Conservation (phyloP, 352 stramenopile species). For the Globisporangium acanthophoron region DNA sequence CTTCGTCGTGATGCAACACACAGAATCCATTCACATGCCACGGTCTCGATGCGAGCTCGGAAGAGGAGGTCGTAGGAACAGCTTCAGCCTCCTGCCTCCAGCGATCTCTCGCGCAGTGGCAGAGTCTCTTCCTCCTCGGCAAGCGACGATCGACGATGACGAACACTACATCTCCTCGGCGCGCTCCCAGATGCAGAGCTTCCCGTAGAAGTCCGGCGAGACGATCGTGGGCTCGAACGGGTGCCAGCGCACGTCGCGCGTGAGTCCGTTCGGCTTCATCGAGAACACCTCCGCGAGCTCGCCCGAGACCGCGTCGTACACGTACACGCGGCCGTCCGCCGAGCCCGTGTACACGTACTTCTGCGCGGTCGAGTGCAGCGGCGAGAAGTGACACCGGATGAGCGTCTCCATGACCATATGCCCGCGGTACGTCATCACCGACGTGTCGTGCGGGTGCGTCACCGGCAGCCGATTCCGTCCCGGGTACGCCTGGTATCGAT, state of each 20-base stretch:
- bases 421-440: constrained; percentile 82
- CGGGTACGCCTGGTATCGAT: constrained; percentile 76
- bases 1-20: no score
- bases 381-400: constrained; percentile 83
- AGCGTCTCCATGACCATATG: constrained; percentile 80
- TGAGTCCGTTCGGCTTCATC: constrained; percentile 75
- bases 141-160: no score
- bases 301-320: constrained; percentile 73
- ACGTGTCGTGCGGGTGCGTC: constrained; percentile 66
- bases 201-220: constrained; percentile 83
- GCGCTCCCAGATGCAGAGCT: constrained; percentile 79
- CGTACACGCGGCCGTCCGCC: constrained; percentile 76
- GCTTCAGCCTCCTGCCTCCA: no score
- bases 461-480: constrained; percentile 46
- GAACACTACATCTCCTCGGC: constrained; percentile 11
- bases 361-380: constrained; percentile 79
- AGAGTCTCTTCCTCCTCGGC: no score
- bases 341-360: constrained; percentile 86
- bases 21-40: no score
- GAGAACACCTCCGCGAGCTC: constrained; percentile 74
- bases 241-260: constrained; percentile 80
- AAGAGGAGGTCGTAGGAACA: no score
- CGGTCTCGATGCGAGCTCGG: no score
- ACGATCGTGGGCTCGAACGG: constrained; percentile 78
- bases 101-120: no score